These are phyloP conservation scores for Mycena polygramma DNA, from an alignment of 768 basidiomycete genomes.

Conservation along the genomic window DNA sequence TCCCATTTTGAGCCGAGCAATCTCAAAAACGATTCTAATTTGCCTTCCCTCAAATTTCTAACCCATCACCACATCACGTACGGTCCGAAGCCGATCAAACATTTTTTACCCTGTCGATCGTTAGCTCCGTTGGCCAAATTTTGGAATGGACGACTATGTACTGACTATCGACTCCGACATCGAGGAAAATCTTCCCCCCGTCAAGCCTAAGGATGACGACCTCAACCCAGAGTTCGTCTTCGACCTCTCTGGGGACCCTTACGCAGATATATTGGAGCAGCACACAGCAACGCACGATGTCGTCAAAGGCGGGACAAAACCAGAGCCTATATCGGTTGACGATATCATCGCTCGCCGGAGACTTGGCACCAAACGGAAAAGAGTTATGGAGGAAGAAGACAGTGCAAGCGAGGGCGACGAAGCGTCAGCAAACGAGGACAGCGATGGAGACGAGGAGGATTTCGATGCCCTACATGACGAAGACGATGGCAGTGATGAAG, in stretches of 20 bases:
- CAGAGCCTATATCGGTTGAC: constrained; percentile 88
- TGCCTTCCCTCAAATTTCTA: neutral
- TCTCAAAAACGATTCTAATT: neutral
- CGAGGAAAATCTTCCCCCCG: constrained; percentile 59
- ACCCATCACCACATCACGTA: neutral
- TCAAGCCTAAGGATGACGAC: constrained; percentile 63
- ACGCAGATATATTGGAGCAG: constrained; percentile 64
- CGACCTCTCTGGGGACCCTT: constrained; percentile 80
- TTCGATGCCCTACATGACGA: constrained; percentile 42
- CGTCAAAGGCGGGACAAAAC: constrained; percentile 73
- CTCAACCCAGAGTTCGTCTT: constrained; percentile 90
- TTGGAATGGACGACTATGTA: constrained; percentile 73
- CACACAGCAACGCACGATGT: constrained; percentile 61
- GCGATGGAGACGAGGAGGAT: constrained; percentile 45
- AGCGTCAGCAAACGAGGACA: constrained; percentile 48
- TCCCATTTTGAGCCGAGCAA: neutral
- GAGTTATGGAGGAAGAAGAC: constrained; percentile 52
- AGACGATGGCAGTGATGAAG: constrained; percentile 49
- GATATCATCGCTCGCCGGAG: constrained; percentile 89
- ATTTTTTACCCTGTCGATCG: constrained; percentile 2
- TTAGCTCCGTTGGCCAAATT: neutral
- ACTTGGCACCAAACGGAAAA: constrained; percentile 75
- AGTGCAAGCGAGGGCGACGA: constrained; percentile 55
- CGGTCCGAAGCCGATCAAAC: neutral
- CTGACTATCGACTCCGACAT: constrained; percentile 88